These are phyloP conservation scores for Volvariella surrecta DNA, from an alignment of 1,284 basidiomycete genomes.

Conservation along the genomic window DNA sequence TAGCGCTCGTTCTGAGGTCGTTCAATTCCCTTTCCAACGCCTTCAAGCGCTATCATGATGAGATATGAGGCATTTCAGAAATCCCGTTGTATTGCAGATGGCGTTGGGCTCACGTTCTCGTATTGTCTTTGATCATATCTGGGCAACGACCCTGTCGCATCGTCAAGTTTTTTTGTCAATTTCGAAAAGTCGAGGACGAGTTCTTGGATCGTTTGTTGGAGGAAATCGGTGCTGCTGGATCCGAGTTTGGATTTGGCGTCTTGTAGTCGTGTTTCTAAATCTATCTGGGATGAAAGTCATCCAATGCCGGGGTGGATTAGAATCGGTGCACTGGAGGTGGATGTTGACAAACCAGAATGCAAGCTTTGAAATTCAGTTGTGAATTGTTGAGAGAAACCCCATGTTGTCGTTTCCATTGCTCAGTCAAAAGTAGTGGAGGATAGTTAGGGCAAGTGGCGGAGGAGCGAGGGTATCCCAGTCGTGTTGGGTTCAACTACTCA, in stretches of 20 bases:
- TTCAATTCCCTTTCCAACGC: slow-evolving; percentile 45
- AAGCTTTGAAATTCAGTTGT: slow-evolving; percentile 35
- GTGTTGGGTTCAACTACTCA: too few relatives aligned
- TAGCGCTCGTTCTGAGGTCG: slow-evolving; percentile 33
- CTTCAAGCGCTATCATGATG: slow-evolving; percentile 54
- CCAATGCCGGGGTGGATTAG: too few relatives aligned
- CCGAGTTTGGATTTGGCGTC: slow-evolving; percentile 10
- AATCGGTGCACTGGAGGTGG: too few relatives aligned
- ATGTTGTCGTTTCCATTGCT: slow-evolving; percentile 17
- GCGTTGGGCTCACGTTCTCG: slow-evolving; percentile 43
- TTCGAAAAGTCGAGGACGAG: slow-evolving; percentile 37
- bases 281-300: slow-evolving; percentile 22
- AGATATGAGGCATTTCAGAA: background rate
- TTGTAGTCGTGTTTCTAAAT: slow-evolving; percentile 30
- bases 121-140: slow-evolving; percentile 68
- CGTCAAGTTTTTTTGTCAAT: slow-evolving; percentile 49
- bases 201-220: slow-evolving; percentile 24
- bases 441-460: too few relatives aligned
- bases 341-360: slow-evolving; percentile 32
- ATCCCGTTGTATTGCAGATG: background rate
- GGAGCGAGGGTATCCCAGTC: too few relatives aligned
- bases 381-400: slow-evolving; percentile 38
- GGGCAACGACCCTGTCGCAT: slow-evolving; percentile 55
- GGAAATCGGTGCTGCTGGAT: slow-evolving; percentile 12
- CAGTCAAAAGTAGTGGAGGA: too few relatives aligned